phyloP scores from a whole-genome alignment of 108 stramenopile species.

The Nitzschia inconspicua region DNA sequence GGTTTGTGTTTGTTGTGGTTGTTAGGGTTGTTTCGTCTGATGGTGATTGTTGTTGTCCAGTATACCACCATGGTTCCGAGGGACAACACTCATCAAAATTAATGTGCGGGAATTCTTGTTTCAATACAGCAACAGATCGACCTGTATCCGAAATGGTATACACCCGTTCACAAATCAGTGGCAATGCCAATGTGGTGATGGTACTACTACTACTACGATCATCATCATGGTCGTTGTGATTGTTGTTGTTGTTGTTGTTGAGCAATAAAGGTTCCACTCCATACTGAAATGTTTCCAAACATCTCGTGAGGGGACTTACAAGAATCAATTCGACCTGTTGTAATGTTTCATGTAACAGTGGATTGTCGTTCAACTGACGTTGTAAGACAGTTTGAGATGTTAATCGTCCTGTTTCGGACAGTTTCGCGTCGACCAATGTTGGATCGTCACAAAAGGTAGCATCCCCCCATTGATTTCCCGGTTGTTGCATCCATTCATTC shows the following conservation, averaged over 20 bases:
- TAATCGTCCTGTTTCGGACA: slow-evolving; percentile 21
- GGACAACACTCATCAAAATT: slow-evolving; percentile 12
- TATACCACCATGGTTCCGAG: slow-evolving; percentile 27
- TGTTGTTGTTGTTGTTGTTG: background rate
- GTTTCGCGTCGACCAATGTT: slow-evolving; percentile 21
- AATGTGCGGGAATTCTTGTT: slow-evolving; percentile 11
- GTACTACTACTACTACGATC: no score
- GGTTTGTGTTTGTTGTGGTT: no score
- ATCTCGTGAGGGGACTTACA: slow-evolving; percentile 31
- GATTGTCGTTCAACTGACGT: background rate
- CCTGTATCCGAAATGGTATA: slow-evolving; percentile 37
- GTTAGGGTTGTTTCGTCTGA: background rate
- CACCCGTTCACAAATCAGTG: slow-evolving; percentile 35
- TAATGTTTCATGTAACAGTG: background rate
- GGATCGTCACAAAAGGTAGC: slow-evolving; percentile 35
- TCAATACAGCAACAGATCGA: slow-evolving; percentile 7
- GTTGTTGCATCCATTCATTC: slow-evolving; percentile 36
- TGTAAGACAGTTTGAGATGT: background rate
- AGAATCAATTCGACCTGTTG: slow-evolving; percentile 21
- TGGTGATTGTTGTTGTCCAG: background rate
- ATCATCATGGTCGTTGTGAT: no score
- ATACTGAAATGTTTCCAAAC: slow-evolving; percentile 28
- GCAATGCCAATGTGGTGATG: slow-evolving; percentile 19
- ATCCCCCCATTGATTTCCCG: slow-evolving; percentile 30
- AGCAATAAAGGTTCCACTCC: slow-evolving; percentile 15